These are phyloP conservation scores for Dicorynia guianensis DNA, from an alignment of 306 rosid genomes.

Conservation along the genomic window DNA sequence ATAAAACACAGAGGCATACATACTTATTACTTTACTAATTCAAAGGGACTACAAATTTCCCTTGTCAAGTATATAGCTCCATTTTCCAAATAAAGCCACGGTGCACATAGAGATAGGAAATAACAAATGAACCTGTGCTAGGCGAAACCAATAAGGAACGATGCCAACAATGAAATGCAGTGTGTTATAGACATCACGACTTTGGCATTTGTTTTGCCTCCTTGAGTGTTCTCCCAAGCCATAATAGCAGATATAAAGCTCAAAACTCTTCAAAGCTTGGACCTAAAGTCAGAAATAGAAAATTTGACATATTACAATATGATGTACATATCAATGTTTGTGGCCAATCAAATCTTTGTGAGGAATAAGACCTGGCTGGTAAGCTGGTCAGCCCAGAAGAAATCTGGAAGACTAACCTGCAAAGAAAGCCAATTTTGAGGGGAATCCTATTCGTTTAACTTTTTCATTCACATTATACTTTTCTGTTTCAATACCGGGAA, in stretches of 20 bases:
- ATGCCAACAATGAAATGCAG: slow-evolving; percentile 56
- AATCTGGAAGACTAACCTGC: slow-evolving; percentile 66
- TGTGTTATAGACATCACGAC: slow-evolving; percentile 55
- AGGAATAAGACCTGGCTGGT: slow-evolving; percentile 67
- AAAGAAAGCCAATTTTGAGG: slow-evolving; percentile 16
- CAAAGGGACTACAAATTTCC: not conserved
- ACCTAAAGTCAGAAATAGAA: slow-evolving; percentile 52
- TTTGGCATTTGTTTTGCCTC: slow-evolving; percentile 65
- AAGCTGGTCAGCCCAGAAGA: slow-evolving; percentile 82
- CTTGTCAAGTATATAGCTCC: not conserved
- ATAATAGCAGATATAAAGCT: slow-evolving; percentile 76
- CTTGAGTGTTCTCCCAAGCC: slow-evolving; percentile 73
- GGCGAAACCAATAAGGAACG: slow-evolving; percentile 70
- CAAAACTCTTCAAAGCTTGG: slow-evolving; percentile 64
- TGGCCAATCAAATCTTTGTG: slow-evolving; percentile 19
- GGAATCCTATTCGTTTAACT: slow-evolving; percentile 2
- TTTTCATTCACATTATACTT: not conserved
- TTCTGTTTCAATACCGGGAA: slow-evolving; percentile 53
- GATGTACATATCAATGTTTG: slow-evolving; percentile 18
- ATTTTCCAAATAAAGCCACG: not conserved
- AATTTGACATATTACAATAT: slow-evolving; percentile 18
- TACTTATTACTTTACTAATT: not conserved
- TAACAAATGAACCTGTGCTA: slow-evolving; percentile 57
- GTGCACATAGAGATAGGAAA: slow-evolving; percentile 13
- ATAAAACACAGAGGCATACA: slow-evolving; percentile 20